Evolutionary conservation across 257 asterid genomes (phyloP).

Genomic region (Penstemon newberryi): DNA sequence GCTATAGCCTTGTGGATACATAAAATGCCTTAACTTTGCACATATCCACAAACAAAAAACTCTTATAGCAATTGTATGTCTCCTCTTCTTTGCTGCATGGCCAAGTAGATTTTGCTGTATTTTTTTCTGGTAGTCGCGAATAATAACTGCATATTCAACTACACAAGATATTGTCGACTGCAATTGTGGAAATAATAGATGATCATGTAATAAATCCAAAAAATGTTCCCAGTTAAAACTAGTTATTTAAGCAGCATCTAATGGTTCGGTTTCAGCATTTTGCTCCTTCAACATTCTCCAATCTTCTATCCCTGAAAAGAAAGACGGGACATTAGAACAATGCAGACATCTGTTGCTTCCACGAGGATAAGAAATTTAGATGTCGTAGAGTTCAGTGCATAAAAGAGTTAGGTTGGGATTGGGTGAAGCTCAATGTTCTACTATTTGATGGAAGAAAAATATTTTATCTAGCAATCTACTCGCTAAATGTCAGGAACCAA

Average conservation of each 20-base stretch:
- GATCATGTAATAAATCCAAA: conserved; percentile 22
- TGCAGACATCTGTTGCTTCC: background rate
- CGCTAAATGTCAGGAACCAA: too few species aligned
- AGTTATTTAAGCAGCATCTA: conserved; percentile 44
- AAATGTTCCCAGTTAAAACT: background rate
- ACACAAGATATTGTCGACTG: conserved; percentile 24
- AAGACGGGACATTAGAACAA: conserved; percentile 8
- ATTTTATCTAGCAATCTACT: too few species aligned
- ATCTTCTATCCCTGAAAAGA: conserved; percentile 63
- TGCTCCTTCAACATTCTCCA: conserved; percentile 62
- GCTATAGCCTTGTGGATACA: conserved; percentile 27
- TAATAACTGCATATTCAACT: conserved; percentile 23
- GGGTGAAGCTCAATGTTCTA: too few species aligned
- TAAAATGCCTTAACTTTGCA: background rate
- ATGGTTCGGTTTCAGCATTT: conserved; percentile 47
- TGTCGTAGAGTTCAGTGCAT: background rate
- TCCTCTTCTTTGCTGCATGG: conserved; percentile 16
- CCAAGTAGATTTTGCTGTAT: conserved; percentile 12
- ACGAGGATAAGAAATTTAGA: conserved; percentile 11
- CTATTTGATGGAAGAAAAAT: too few species aligned
- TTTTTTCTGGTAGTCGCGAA: conserved; percentile 13
- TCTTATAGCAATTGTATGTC: background rate
- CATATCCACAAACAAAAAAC: conserved; percentile 12
- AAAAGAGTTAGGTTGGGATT: background rate
- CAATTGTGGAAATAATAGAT: conserved; percentile 24